Evolutionary conservation across 148 eudicot genomes (phyloP), one percentile per base, ranked within the genome.

Genomic region (Camellia lanceoleosa): DNA sequence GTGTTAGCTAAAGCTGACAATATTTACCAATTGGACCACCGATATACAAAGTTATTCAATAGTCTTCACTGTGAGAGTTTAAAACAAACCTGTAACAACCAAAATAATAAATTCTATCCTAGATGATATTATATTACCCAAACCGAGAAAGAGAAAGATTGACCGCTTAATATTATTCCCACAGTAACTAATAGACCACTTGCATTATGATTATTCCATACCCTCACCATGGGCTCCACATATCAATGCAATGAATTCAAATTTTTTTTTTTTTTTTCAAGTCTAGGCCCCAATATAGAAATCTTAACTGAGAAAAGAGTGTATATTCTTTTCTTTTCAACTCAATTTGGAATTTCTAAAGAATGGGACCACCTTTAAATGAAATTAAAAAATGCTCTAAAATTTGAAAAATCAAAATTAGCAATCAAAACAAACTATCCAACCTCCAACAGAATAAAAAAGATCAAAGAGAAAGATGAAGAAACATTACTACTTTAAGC

Each of bases 401-500:
- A 30, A 30, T 30, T 30, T 30, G 38, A 30, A 30, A 30, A 30
- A 30, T 30, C 38, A 30, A 30, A 74, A 7, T 30, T 38, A 58
- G n/a, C 76, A 73, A 73, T 71, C 20, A 64, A 19, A 30, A 64
- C 10, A 19, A 23, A 10, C 68, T 7, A 64, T 5, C 41, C 42
- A 54, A 55, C 44, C 75, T 19, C 60, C 75, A 55, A 58, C 64
- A 73, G 30, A 58, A 52, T 73, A 38, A 38, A 11, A 73, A 55
- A 30, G 7, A 73, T 5, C 61, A 73, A 41, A 11, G 18, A 30
- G 77, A 58, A 74, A 74, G 64, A 55, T 54, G 47, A 23, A 72
- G 16, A 51, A 52, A 23, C 74, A 70, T 2, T 52, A 13, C 44
- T 55, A 38, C 6, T 56, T 54, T 30, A 19, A 38, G 47, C 47